Evolutionary conservation across 345 rosid species (phyloP).

Genomic region (Rhodamnia rubescens): DNA sequence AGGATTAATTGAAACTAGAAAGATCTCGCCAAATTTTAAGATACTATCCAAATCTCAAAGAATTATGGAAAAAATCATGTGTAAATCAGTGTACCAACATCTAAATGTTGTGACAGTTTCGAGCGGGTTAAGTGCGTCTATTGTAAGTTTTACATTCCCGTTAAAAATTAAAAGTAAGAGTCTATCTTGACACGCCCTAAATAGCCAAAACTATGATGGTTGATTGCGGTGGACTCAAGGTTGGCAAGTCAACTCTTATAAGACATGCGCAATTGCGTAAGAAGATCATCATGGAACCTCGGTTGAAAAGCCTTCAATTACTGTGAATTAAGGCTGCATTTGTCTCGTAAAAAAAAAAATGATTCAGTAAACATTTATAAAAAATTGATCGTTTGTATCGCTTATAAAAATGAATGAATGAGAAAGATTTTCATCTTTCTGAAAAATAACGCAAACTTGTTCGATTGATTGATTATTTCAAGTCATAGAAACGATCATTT

Average conservation of each 20-base stretch:
- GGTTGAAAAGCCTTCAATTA: background rate
- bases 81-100: background rate
- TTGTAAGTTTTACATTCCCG: background rate
- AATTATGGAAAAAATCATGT: background rate
- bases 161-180: background rate
- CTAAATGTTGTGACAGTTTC: background rate
- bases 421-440: too few relatives aligned
- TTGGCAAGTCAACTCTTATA: background rate
- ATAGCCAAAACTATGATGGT: background rate
- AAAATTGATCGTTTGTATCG: too few relatives aligned
- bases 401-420: too few relatives aligned
- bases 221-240: background rate
- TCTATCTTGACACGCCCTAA: background rate
- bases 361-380: too few relatives aligned
- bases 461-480: too few relatives aligned
- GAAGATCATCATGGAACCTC: background rate
- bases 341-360: too few relatives aligned
- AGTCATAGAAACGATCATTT: too few relatives aligned
- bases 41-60: background rate
- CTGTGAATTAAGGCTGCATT: background rate
- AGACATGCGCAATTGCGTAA: background rate
- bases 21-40: background rate
- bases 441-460: too few relatives aligned
- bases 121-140: background rate
- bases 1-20: background rate